phyloP scores from a whole-genome alignment of 805 yeast species.

The Komagataella kurtzmanii region DNA sequence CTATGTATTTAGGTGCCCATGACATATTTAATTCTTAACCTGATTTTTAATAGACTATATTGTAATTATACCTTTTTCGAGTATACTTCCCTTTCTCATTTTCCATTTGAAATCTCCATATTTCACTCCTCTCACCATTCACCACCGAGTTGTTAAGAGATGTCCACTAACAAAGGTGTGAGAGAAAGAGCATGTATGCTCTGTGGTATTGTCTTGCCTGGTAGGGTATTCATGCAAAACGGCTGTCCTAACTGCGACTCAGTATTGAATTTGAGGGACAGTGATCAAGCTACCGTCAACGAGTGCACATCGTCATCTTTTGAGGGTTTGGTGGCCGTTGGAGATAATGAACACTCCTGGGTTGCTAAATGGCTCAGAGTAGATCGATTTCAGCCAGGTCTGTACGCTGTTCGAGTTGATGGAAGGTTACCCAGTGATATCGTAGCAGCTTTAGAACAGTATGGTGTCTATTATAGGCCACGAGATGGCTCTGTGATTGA shows the following conservation, averaged over 20 bases:
- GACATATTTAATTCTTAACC: too few species aligned
- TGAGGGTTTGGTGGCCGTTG: constrained; percentile 88
- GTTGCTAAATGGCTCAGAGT: constrained; percentile 93
- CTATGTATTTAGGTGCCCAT: too few species aligned
- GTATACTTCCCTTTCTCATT: neutral
- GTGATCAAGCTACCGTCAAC: constrained; percentile 72
- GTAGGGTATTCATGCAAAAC: constrained; percentile 59
- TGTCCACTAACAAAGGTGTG: neutral
- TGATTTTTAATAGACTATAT: neutral
- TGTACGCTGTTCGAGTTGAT: constrained; percentile 86
- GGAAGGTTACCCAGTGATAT: constrained; percentile 88
- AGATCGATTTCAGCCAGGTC: constrained; percentile 76
- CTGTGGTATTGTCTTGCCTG: constrained; percentile 84
- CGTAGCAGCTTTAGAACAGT: constrained; percentile 53
- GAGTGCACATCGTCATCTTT: constrained; percentile 95
- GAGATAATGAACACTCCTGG: constrained; percentile 82
- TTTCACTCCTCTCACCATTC: neutral
- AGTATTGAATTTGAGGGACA: constrained; percentile 55
- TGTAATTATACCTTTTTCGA: neutral
- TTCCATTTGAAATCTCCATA: neutral
- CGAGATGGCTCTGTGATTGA: constrained; percentile 72
- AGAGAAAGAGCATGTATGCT: constrained; percentile 85
- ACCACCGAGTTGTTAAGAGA: neutral
- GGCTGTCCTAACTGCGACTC: constrained; percentile 98
- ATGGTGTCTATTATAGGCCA: constrained; percentile 80